Evolutionary conservation across 1,284 basidiomycete genomes (phyloP), one percentile per base, ranked within the genome.

Genomic region (Apiotrichum domesticum): DNA sequence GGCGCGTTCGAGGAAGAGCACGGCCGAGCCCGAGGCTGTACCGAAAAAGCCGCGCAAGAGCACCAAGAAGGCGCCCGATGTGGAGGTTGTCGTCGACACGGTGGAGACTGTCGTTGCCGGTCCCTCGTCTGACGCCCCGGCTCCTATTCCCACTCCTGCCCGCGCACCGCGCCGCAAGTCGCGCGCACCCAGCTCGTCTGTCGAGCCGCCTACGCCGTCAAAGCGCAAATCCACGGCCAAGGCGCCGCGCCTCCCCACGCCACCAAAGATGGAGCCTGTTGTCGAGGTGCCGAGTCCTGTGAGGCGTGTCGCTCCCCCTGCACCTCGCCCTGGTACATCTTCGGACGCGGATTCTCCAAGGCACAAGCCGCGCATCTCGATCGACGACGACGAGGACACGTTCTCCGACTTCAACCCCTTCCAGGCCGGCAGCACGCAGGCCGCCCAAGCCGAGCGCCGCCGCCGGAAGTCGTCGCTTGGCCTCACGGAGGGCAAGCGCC

Each of bases 381-480:
- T 59, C 55, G 46, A 56, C 56, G 13, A 47, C 32, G n/a, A 55
- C 35, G 71, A 70, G 6, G 74, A 73, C 41, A 69, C 67, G 46
- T 82, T 81, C 62, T 79, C 78, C 14, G 78, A 80, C 57, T 79
- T 69, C 64, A 82, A 82, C 65, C 80, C 80, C 1, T 82, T 82
- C 66, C 81, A 82, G 63, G 77, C 74, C 34, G 79, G 79, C 15
- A 74, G 75, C 45, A 79, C 79, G 40, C 73, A 75, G 11, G 74
- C 74, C 6, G 73, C 73, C 0, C 75, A 76, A 35, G 52, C 67
- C 3, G 71, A 70, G 51, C 63, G 69, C 47, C 59, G 72, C 7
- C 65, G 74, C 51, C 67, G 74, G 60, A 75, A 75, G 60, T 65
- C 62, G 29, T 63, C 65, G 1, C 51, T 64, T 32, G 62, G 61